A percentile compares a stretch with the other conserved stretches of the same genome.
Conservation (phyloP, 140 eudicot species). For the Cichorium intybus region DNA sequence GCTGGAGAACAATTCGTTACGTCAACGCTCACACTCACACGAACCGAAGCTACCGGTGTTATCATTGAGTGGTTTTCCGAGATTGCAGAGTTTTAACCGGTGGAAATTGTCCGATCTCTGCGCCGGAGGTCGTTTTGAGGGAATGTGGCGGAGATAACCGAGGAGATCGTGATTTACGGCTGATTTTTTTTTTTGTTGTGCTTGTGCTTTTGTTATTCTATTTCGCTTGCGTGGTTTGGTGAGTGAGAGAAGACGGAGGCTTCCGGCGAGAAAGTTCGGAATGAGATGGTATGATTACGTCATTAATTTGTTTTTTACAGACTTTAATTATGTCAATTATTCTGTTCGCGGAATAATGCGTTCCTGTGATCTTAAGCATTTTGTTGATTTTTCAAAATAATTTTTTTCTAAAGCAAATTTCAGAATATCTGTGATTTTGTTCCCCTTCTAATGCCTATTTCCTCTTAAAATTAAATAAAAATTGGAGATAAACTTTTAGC, state of each 20-base stretch:
- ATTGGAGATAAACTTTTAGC: background rate
- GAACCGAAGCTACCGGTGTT: slow-evolving; percentile 2
- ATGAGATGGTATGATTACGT: slow-evolving; percentile 74
- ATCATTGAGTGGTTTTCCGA: slow-evolving; percentile 12
- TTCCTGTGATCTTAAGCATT: slow-evolving; percentile 44
- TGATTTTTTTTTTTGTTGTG: background rate
- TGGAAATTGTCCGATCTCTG: slow-evolving; percentile 49
- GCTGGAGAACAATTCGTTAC: slow-evolving; percentile 6
- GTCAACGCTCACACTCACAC: background rate
- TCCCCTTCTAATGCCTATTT: slow-evolving; percentile 5
- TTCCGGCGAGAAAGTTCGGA: slow-evolving; percentile 36
- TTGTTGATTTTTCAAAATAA: background rate
- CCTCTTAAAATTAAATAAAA: background rate
- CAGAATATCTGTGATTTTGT: background rate
- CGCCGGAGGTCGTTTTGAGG: slow-evolving; percentile 13
- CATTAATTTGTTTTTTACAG: background rate
- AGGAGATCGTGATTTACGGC: slow-evolving; percentile 54
- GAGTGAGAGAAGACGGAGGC: slow-evolving; percentile 63
- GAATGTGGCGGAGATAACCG: slow-evolving; percentile 56
- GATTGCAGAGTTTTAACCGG: slow-evolving; percentile 16
- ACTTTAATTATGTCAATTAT: background rate
- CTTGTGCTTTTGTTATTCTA: background rate
- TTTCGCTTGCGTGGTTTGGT: slow-evolving; percentile 20
- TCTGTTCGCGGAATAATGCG: slow-evolving; percentile 13
- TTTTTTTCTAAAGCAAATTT: background rate